phyloP scores from a whole-genome alignment of 306 rosid genomes.

The Carpinus viminea region DNA sequence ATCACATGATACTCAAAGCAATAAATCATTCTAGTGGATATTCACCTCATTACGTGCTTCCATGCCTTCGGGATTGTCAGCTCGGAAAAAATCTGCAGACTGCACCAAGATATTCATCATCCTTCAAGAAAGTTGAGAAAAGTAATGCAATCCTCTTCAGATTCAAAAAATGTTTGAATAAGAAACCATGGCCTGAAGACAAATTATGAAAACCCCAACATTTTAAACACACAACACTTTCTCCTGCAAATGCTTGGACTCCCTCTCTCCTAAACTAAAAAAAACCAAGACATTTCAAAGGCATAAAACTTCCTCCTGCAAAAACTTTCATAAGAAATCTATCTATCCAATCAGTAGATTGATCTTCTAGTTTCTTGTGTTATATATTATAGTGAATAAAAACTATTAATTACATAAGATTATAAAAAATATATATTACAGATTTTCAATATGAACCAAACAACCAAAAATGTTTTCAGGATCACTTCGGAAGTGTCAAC shows the following conservation, averaged over 20 bases:
- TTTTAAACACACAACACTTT: background rate
- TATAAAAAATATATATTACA: too few relatives aligned
- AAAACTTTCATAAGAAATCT: background rate
- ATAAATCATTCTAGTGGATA: constrained; percentile 22
- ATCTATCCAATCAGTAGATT: too few relatives aligned
- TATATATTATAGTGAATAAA: too few relatives aligned
- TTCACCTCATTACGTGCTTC: constrained; percentile 98
- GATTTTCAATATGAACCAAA: too few relatives aligned
- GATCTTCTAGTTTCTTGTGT: too few relatives aligned
- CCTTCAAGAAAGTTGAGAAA: constrained; percentile 19
- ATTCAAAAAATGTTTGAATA: constrained; percentile 7
- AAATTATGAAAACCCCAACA: constrained; percentile 5
- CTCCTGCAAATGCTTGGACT: background rate
- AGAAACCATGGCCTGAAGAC: background rate
- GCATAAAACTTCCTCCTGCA: background rate
- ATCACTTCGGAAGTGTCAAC: too few relatives aligned
- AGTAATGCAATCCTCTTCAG: constrained; percentile 23
- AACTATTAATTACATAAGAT: too few relatives aligned
- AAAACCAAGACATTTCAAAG: background rate
- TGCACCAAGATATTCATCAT: constrained; percentile 44
- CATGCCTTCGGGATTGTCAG: constrained; percentile 95
- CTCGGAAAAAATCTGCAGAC: constrained; percentile 94
- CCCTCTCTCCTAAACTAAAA: background rate
- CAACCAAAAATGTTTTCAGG: too few relatives aligned
- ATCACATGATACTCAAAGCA: constrained; percentile 24